Evolutionary conservation across 192 early-diverging fungal species (phyloP).

Genomic region (Lunasporangiospora selenospora): DNA sequence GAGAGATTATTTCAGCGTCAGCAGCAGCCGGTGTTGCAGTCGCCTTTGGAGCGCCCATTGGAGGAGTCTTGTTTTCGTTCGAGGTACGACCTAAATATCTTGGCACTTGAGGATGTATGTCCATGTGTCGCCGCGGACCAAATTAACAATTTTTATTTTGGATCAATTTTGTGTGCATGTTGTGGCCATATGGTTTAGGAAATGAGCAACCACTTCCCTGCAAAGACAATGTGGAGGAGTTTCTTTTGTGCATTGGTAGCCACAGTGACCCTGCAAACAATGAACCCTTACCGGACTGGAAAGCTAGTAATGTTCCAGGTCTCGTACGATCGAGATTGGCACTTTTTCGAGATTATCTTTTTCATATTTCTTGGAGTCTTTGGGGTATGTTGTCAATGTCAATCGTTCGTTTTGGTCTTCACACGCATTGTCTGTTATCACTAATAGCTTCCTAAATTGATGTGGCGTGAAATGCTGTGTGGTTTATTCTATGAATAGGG

Average conservation of each 20-base stretch:
- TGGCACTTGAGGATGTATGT: background rate
- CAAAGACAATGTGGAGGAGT: constrained; percentile 94
- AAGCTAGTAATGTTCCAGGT: constrained; percentile 98
- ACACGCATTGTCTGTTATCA: background rate
- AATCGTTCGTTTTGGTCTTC: background rate
- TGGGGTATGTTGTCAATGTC: constrained; percentile 62
- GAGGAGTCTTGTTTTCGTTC: constrained; percentile 74
- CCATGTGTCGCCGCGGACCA: background rate
- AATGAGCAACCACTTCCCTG: constrained; percentile 94
- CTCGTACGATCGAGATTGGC: constrained; percentile 92
- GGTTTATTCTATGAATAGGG: constrained; percentile 50
- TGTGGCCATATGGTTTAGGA: constrained; percentile 63
- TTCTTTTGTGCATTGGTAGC: constrained; percentile 98
- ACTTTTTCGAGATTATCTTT: constrained; percentile 89
- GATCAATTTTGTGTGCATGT: background rate
- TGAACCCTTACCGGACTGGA: constrained; percentile 96
- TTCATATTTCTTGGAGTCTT: constrained; percentile 80
- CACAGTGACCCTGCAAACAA: constrained; percentile 86
- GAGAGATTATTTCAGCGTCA: constrained; percentile 86
- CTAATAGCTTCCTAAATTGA: constrained; percentile 4
- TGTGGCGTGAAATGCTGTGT: no score
- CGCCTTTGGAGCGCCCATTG: constrained; percentile 97
- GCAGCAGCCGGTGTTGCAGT: constrained; percentile 97
- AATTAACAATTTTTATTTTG: constrained; percentile 1
- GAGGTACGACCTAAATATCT: constrained; percentile 41